Evolutionary conservation across 148 eudicot genomes (phyloP), one percentile per base, ranked within the genome.

Genomic region (Simmondsia chinensis): DNA sequence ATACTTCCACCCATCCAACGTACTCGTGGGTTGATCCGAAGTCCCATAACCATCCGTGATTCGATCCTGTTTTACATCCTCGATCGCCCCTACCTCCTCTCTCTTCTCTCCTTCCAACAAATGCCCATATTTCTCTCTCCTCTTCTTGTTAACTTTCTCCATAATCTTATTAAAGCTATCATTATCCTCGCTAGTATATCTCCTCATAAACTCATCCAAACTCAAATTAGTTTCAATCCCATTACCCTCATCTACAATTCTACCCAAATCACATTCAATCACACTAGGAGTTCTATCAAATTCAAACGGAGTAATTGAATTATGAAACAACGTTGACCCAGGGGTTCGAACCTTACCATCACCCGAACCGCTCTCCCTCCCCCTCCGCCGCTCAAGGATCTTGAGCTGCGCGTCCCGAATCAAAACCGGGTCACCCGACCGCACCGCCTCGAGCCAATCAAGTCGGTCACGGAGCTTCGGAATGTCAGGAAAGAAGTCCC

Each of bases 401-500:
- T 88, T 83, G 52, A 88, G 58, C 71, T 88, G 97, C 25, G 97
- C 97, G 25, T 88, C 97, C 0, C 97, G 81, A 17, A 88, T 83
- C 1, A 44, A 74, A 1, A 83, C 58, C 10, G 97, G 97, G 9
- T 88, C 97, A 6, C 81, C 60, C 27, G 73, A 46, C 6, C 77
- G 71, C 2, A 81, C 59, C 0, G 97, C 97, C 37, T 88, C 69
- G 4, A 88, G 77, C 97, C 97, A 88, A 57, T 88, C 97, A 25
- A 88, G 82, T 2, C 94, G 94, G 34, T 88, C 94, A 0, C 91
- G 68, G 40, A 88, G 94, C 77, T 83, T 83, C 4, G 94, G 84
- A n/a, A 88, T 88, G 24, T 88, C 97, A 0, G 97, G 97, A 55
- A 88, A 88, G 61, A 72, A 88, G 56, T 88, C 97, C 1, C 97